Percentiles rank a stretch among this genome's conserved stretches.
Evolutionary conservation across 1,139 yeast species (phyloP).

Genomic region (Wickerhamomyces sp.): DNA sequence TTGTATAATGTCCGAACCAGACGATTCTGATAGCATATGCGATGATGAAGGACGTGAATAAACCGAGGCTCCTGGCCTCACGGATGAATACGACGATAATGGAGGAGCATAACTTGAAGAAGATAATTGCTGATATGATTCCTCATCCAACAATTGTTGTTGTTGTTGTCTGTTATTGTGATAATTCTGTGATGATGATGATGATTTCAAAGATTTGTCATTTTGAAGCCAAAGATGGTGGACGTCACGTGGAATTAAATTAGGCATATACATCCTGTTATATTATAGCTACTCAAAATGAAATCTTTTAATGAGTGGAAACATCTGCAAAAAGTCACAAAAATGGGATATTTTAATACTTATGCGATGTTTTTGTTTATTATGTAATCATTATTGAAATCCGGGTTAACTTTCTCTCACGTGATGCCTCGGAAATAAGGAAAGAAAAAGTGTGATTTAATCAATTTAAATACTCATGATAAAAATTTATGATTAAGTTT

Average conservation of each 20-base stretch:
- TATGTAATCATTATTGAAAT: too few relatives aligned
- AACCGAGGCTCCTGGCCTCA: conserved; percentile 40
- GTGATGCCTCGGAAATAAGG: too few relatives aligned
- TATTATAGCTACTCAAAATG: neutral
- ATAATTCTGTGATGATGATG: too few relatives aligned
- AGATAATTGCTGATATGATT: conserved; percentile 9
- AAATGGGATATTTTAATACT: too few relatives aligned
- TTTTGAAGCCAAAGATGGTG: conserved; percentile 37
- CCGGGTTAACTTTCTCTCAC: too few relatives aligned
- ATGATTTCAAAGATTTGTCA: neutral
- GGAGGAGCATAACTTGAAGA: conserved; percentile 43
- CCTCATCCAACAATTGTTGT: neutral
- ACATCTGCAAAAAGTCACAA: too few relatives aligned
- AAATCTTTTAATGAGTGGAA: too few relatives aligned
- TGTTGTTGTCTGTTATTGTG: conserved; percentile 1
- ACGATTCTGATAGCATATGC: neutral
- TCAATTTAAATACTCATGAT: too few relatives aligned
- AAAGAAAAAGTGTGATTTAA: too few relatives aligned
- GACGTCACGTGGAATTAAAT: conserved; percentile 38
- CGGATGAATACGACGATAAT: conserved; percentile 47
- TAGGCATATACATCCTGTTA: conserved; percentile 40
- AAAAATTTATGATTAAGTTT: too few relatives aligned
- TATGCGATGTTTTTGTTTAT: too few relatives aligned
- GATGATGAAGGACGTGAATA: conserved; percentile 1
- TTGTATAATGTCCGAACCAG: conserved; percentile 10